Evolutionary conservation across 2,329 filamentous ascomycete genomes (phyloP).

Genomic region (Hymenotorrendiella dingleyae): DNA sequence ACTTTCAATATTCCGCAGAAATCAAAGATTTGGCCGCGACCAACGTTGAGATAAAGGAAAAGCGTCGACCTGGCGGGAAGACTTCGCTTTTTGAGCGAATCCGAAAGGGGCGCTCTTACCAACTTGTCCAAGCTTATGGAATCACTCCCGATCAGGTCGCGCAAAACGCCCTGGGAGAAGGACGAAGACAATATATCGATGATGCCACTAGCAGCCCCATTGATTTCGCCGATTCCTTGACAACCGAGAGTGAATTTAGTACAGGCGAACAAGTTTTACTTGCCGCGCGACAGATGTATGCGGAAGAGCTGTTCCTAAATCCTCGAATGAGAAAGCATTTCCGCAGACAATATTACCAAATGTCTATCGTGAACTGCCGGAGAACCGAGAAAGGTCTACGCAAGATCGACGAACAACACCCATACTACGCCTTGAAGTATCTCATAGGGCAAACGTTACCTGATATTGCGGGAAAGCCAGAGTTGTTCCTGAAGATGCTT

Average conservation of each 20-base stretch:
- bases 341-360: constrained; percentile 75
- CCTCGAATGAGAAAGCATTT: constrained; percentile 87
- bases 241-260: constrained; percentile 64
- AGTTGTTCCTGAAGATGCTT: constrained; percentile 94
- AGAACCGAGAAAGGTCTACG: constrained; percentile 91
- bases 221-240: constrained; percentile 76
- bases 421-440: constrained; percentile 98
- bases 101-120: constrained; percentile 71
- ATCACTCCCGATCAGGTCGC: constrained; percentile 86
- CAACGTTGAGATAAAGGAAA: constrained; percentile 57
- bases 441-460: constrained; percentile 80
- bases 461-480: constrained; percentile 76
- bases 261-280: constrained; percentile 71
- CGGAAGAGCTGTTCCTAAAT: constrained; percentile 82
- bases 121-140: constrained; percentile 81
- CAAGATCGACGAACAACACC: constrained; percentile 90
- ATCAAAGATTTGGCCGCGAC: constrained; percentile 71
- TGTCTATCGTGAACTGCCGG: constrained; percentile 77
- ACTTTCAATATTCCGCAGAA: constrained; percentile 84
- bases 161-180: constrained; percentile 74
- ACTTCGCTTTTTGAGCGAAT: constrained; percentile 79
- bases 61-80: constrained; percentile 72
- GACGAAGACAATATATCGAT: constrained; percentile 75
- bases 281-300: constrained; percentile 80
- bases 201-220: constrained; percentile 75